Percentiles rank a stretch among this genome's conserved stretches.
These are phyloP conservation scores for Cylindrotheca closterium DNA, from an alignment of 108 stramenopile species.

Conservation along the genomic window DNA sequence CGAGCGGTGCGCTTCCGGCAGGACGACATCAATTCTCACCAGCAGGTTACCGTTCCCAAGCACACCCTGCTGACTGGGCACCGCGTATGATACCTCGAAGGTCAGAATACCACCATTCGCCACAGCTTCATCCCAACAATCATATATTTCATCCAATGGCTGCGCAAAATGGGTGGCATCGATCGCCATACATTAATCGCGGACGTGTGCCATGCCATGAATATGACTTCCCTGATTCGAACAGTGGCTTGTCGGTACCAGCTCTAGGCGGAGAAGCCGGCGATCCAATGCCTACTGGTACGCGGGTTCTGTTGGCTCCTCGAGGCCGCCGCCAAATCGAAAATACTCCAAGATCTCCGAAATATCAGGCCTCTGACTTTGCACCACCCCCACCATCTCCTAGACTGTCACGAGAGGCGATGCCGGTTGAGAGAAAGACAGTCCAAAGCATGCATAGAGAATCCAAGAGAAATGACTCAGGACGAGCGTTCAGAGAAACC, in stretches of 20 bases:
- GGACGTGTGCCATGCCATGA: not conserved
- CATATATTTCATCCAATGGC: too few relatives aligned
- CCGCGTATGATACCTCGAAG: not conserved
- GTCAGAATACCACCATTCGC: conserved; percentile 5
- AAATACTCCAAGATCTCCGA: not conserved
- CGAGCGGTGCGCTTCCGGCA: conserved; percentile 21
- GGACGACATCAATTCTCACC: conserved; percentile 25
- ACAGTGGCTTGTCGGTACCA: conserved; percentile 29
- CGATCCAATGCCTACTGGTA: not conserved
- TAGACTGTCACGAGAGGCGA: not conserved
- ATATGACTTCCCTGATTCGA: not conserved
- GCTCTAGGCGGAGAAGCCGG: conserved; percentile 19
- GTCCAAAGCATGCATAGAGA: not conserved
- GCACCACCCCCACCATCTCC: conserved; percentile 1
- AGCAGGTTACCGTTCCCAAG: conserved; percentile 15
- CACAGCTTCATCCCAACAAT: not conserved
- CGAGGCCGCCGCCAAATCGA: conserved; percentile 1
- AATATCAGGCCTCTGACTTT: not conserved
- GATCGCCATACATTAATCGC: not conserved
- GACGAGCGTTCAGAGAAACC: not conserved
- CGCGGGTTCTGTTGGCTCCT: conserved; percentile 8
- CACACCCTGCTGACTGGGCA: conserved; percentile 17
- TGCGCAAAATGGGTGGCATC: too few relatives aligned
- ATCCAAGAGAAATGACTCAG: not conserved
- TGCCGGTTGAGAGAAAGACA: not conserved